Conservation (phyloP, 345 rosid species). For the Linum trigynum region DNA sequence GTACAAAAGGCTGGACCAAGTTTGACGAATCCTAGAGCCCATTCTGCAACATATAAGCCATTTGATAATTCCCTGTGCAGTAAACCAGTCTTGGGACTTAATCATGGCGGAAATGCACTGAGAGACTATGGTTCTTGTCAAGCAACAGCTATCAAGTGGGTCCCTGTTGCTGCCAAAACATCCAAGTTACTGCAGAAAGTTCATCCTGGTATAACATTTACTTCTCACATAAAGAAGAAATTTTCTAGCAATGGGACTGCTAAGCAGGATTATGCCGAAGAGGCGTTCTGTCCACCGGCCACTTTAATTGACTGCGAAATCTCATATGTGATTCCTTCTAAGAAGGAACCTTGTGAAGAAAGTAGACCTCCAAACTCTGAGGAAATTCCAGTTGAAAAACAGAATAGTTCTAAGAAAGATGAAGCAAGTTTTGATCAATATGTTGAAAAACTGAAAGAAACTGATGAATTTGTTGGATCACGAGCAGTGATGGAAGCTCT, state of each 20-base stretch:
- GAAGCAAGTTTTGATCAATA: neutral
- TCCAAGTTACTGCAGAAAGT: neutral
- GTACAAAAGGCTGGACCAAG: neutral
- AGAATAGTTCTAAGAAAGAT: constrained; percentile 2
- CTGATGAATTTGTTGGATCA: constrained; percentile 3
- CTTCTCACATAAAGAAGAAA: neutral
- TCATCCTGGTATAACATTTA: neutral
- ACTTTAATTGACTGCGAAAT: too few relatives aligned
- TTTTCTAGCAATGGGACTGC: neutral
- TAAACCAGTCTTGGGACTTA: neutral
- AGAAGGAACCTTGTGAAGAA: neutral
- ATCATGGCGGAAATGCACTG: too few relatives aligned
- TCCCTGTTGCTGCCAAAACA: neutral
- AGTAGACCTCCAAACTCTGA: constrained; percentile 8
- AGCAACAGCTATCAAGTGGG: neutral
- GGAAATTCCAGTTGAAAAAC: neutral
- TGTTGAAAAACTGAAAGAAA: constrained; percentile 4
- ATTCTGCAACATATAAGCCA: neutral
- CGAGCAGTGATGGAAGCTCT: constrained; percentile 6
- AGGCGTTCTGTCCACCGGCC: too few relatives aligned
- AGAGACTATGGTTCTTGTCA: neutral
- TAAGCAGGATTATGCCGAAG: neutral
- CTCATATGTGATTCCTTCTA: too few relatives aligned
- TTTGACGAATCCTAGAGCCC: neutral
- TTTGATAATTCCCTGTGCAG: neutral